Percentiles rank a stretch among this genome's conserved stretches.
Evolutionary conservation across 441 rosid species (phyloP).

Genomic region (Geranium incanum): DNA sequence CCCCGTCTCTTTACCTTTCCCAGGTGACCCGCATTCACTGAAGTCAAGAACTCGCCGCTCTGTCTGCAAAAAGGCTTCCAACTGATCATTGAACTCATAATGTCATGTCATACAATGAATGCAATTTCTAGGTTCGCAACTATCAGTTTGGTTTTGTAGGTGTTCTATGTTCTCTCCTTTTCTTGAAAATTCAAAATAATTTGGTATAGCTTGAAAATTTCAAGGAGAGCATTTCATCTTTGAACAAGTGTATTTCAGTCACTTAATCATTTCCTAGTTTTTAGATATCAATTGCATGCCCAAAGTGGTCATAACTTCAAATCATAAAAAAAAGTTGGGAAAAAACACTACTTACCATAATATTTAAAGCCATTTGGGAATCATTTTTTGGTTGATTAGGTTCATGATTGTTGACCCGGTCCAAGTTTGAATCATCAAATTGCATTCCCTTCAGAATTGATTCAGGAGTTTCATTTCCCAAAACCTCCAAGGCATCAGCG

Average conservation of each 20-base stretch:
- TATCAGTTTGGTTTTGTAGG: not conserved
- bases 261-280: not conserved
- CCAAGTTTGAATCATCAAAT: slow-evolving; percentile 24
- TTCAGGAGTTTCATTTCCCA: slow-evolving; percentile 73
- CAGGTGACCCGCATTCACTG: slow-evolving; percentile 84
- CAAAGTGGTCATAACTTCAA: no score
- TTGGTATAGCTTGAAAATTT: no score
- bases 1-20: slow-evolving; percentile 40
- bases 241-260: not conserved
- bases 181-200: no score
- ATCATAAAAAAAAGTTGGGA: not conserved
- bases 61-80: slow-evolving; percentile 33
- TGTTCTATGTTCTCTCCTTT: not conserved
- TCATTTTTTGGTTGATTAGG: slow-evolving; percentile 30
- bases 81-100: not conserved
- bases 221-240: not conserved
- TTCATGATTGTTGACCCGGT: slow-evolving; percentile 33
- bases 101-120: not conserved
- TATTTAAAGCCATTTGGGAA: slow-evolving; percentile 41
- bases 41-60: slow-evolving; percentile 83
- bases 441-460: slow-evolving; percentile 41
- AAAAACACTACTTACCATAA: slow-evolving; percentile 30
- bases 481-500: slow-evolving; percentile 83
- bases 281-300: not conserved
- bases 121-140: not conserved